Percentiles rank a stretch among this genome's conserved stretches.
Conservation (phyloP, 495 filamentous ascomycete genomes). For the Neurospora africana region DNA sequence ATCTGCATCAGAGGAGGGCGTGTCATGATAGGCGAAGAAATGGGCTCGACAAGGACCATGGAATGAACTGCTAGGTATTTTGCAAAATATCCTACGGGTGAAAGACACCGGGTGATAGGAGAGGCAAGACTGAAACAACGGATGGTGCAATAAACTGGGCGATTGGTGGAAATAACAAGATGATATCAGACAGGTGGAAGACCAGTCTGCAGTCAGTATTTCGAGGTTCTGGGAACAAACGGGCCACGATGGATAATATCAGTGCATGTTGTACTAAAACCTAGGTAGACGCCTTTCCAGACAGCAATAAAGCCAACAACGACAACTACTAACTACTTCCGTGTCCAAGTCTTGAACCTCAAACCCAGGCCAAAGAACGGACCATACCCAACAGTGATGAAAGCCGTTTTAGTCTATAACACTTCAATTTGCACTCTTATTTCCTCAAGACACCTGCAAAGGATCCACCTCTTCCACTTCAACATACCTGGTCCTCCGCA, state of each 20-base stretch:
- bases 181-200: not conserved
- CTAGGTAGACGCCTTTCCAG: not conserved
- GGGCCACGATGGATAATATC: not conserved
- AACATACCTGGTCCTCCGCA: slow-evolving; percentile 61
- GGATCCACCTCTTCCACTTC: slow-evolving; percentile 46
- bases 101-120: not conserved
- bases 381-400: not conserved
- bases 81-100: not conserved
- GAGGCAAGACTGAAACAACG: not conserved
- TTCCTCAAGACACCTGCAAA: slow-evolving; percentile 23
- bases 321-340: not conserved
- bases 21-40: not conserved
- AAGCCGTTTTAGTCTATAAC: not conserved
- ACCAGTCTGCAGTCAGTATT: not conserved
- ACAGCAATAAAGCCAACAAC: not conserved
- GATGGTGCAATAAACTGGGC: not conserved
- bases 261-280: not conserved
- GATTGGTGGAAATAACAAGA: not conserved
- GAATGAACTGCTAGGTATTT: not conserved
- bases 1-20: not conserved
- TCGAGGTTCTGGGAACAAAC: not conserved
- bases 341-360: not conserved
- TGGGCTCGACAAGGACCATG: not conserved
- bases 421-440: not conserved
- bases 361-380: slow-evolving; percentile 2